These are phyloP conservation scores for Chaetoceros muelleri DNA, from an alignment of 108 stramenopile species.

Conservation along the genomic window DNA sequence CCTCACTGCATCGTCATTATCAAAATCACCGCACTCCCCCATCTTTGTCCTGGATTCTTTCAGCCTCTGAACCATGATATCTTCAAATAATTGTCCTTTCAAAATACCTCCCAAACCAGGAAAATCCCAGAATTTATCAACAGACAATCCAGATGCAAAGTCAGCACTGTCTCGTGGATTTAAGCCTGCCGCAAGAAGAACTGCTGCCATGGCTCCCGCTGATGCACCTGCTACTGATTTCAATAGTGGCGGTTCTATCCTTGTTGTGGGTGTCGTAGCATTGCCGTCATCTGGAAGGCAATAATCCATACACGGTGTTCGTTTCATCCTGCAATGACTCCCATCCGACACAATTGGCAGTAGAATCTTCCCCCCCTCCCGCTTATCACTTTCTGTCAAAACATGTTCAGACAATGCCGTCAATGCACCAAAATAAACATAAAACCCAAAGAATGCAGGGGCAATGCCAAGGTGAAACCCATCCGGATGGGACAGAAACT, in stretches of 20 bases:
- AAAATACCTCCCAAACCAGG: conserved; percentile 39
- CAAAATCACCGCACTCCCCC: neutral
- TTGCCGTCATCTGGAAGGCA: conserved; percentile 7
- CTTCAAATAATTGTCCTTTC: conserved; percentile 55
- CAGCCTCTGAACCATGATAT: conserved; percentile 27
- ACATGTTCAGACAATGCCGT: conserved; percentile 37
- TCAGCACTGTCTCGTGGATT: conserved; percentile 41
- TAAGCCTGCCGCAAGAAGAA: conserved; percentile 53
- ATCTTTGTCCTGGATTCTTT: conserved; percentile 5
- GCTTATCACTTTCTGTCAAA: neutral
- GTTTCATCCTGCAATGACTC: too few species aligned
- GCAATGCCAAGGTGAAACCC: conserved; percentile 66
- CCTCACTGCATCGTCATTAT: conserved; percentile 13
- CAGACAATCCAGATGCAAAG: conserved; percentile 32
- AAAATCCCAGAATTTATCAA: conserved; percentile 48
- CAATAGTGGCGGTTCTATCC: too few species aligned
- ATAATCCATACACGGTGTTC: too few species aligned
- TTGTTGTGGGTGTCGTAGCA: neutral
- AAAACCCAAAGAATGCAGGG: conserved; percentile 78
- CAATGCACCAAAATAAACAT: conserved; percentile 67
- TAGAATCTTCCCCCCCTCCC: neutral
- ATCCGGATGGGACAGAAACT: conserved; percentile 34
- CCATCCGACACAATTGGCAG: too few species aligned
- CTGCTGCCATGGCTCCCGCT: conserved; percentile 78
- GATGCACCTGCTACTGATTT: conserved; percentile 60